Evolutionary conservation across 192 early-diverging fungal species (phyloP).

Genomic region (Coemansia sp.): DNA sequence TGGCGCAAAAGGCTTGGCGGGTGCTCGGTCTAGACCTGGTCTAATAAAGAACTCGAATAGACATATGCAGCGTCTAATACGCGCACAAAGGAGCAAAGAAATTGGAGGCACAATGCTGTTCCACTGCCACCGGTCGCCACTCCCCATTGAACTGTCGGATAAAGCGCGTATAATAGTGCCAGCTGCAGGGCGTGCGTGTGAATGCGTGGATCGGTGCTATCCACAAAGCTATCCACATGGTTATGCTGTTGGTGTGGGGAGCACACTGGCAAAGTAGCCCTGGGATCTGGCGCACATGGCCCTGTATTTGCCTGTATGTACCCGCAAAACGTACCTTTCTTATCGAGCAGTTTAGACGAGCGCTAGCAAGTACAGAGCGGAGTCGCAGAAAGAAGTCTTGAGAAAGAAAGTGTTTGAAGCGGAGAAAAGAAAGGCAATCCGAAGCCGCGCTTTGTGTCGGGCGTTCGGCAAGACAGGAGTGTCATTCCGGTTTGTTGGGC

Average conservation of each 20-base stretch:
- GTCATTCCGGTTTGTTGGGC: background rate
- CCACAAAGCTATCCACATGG: background rate
- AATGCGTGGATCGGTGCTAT: background rate
- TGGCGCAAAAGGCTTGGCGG: background rate
- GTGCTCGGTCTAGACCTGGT: background rate
- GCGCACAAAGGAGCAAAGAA: background rate
- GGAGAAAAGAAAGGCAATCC: background rate
- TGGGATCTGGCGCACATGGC: background rate
- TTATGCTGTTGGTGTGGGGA: background rate
- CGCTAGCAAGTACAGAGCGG: background rate
- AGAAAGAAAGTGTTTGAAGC: background rate
- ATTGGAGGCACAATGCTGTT: too few relatives aligned
- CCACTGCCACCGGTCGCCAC: background rate
- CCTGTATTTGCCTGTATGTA: background rate
- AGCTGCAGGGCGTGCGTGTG: background rate
- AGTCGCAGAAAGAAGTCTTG: background rate
- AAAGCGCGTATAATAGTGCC: background rate
- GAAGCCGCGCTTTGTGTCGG: background rate
- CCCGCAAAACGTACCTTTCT: background rate
- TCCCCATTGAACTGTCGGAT: background rate
- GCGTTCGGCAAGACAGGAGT: background rate
- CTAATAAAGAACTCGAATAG: background rate
- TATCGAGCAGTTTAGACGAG: background rate
- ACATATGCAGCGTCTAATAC: too few relatives aligned
- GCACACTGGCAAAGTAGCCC: background rate